A percentile compares a stretch with the other conserved stretches of the same genome.
These are phyloP conservation scores for Cornus suecica DNA, from an alignment of 148 eudicot species.

Conservation along the genomic window DNA sequence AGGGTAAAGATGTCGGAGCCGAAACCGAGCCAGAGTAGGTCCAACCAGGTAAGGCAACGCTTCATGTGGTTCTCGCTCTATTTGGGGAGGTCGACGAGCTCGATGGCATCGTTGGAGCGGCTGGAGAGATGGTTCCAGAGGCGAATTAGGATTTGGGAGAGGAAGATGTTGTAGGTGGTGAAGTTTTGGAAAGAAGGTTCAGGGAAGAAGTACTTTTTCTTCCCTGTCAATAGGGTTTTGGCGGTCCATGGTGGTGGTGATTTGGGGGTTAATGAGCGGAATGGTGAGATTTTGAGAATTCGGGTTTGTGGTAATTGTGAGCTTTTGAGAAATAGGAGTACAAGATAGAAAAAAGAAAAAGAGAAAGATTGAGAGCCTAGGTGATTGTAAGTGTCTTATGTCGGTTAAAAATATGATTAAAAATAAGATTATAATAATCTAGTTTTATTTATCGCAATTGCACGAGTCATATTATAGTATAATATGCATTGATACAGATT, in stretches of 20 bases:
- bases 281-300: background rate
- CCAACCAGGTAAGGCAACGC: constrained; percentile 79
- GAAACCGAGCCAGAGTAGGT: constrained; percentile 67
- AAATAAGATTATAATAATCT: too few species aligned
- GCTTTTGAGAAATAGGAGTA: too few species aligned
- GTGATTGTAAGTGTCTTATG: too few species aligned
- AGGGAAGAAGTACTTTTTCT: constrained; percentile 69
- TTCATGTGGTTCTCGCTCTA: constrained; percentile 47
- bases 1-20: constrained; percentile 85
- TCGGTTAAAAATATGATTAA: too few species aligned
- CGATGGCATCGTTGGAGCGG: constrained; percentile 58
- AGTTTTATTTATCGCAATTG: too few species aligned
- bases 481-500: too few species aligned
- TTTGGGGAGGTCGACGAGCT: constrained; percentile 34
- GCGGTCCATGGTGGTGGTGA: constrained; percentile 10
- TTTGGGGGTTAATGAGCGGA: background rate
- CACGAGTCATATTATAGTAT: too few species aligned
- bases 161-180: constrained; percentile 45
- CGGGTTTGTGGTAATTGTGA: background rate
- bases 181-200: constrained; percentile 60
- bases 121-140: constrained; percentile 52
- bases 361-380: too few species aligned
- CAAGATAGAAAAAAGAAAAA: too few species aligned
- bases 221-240: constrained; percentile 52
- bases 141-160: constrained; percentile 43